Conservation (phyloP, 768 basidiomycete genomes). For the Termitomyces sp. region DNA sequence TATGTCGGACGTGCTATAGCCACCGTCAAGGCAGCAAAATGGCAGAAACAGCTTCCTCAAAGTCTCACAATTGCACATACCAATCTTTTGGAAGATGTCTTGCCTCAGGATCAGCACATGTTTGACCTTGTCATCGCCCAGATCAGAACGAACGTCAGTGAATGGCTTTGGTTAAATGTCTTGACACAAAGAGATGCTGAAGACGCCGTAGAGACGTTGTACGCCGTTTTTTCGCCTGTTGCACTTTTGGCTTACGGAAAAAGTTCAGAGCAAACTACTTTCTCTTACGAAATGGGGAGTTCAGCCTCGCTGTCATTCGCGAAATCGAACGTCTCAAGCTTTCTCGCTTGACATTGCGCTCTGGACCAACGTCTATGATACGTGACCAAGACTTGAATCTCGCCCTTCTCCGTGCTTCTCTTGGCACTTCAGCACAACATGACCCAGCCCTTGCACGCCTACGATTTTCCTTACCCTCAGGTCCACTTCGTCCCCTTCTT, state of each 20-base stretch:
- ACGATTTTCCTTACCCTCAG: slow-evolving; percentile 72
- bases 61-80: slow-evolving; percentile 62
- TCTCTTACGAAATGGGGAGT: slow-evolving; percentile 84
- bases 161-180: slow-evolving; percentile 93
- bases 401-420: slow-evolving; percentile 78
- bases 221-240: slow-evolving; percentile 22
- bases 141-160: slow-evolving; percentile 77
- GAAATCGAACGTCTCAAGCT: slow-evolving; percentile 83
- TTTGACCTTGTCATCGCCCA: slow-evolving; percentile 72
- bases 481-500: slow-evolving; percentile 75
- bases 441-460: slow-evolving; percentile 72
- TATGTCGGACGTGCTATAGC: slow-evolving; percentile 87
- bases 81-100: slow-evolving; percentile 53
- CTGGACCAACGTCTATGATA: slow-evolving; percentile 68
- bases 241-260: slow-evolving; percentile 5
- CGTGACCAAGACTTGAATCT: slow-evolving; percentile 88
- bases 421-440: slow-evolving; percentile 84
- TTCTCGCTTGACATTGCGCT: slow-evolving; percentile 64
- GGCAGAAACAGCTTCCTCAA: slow-evolving; percentile 73
- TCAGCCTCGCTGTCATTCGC: slow-evolving; percentile 73
- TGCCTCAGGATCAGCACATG: slow-evolving; percentile 69
- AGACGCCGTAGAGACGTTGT: slow-evolving; percentile 83
- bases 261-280: slow-evolving; percentile 77
- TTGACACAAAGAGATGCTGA: slow-evolving; percentile 79
- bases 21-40: slow-evolving; percentile 73